phyloP scores from a whole-genome alignment of 441 rosid species.

The Jatropha podagrica region DNA sequence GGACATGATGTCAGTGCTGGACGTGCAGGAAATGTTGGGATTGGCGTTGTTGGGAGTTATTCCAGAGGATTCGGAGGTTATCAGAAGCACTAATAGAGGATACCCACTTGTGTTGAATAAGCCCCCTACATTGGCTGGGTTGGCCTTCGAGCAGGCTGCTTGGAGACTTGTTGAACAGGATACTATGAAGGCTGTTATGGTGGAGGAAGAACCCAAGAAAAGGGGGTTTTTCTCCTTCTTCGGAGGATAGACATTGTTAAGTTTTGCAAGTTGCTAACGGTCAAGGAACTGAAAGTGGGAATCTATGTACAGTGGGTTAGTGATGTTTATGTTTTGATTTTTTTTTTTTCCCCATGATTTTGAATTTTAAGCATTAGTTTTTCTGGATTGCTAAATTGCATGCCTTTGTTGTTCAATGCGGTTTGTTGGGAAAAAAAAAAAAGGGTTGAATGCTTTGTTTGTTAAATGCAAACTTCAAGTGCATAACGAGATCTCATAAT shows the following conservation, averaged over 20 bases:
- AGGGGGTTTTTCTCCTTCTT: slow-evolving; percentile 86
- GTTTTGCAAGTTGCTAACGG: slow-evolving; percentile 7
- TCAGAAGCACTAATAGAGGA: slow-evolving; percentile 91
- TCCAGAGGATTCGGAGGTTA: slow-evolving; percentile 91
- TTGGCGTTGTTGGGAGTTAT: slow-evolving; percentile 79
- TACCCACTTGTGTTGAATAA: slow-evolving; percentile 82
- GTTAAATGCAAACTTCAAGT: not conserved
- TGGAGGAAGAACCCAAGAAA: slow-evolving; percentile 93
- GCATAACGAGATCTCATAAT: not conserved
- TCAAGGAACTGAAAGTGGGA: not conserved
- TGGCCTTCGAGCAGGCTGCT: slow-evolving; percentile 97
- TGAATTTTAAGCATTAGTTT: not conserved
- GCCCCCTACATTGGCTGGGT: slow-evolving; percentile 94
- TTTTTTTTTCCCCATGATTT: not conserved
- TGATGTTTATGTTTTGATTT: slow-evolving; percentile 14
- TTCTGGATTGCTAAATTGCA: slow-evolving; percentile 12
- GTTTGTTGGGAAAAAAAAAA: not conserved
- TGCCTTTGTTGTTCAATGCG: slow-evolving; percentile 5
- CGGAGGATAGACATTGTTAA: slow-evolving; percentile 43
- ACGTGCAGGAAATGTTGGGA: slow-evolving; percentile 95
- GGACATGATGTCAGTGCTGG: slow-evolving; percentile 97
- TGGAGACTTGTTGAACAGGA: slow-evolving; percentile 98
- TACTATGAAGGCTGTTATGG: slow-evolving; percentile 92
- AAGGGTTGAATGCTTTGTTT: not conserved
- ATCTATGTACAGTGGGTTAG: slow-evolving; percentile 37